Base-by-base conservation (phyloP, 306 rosid species). In the Abrus precatorius region DNA sequence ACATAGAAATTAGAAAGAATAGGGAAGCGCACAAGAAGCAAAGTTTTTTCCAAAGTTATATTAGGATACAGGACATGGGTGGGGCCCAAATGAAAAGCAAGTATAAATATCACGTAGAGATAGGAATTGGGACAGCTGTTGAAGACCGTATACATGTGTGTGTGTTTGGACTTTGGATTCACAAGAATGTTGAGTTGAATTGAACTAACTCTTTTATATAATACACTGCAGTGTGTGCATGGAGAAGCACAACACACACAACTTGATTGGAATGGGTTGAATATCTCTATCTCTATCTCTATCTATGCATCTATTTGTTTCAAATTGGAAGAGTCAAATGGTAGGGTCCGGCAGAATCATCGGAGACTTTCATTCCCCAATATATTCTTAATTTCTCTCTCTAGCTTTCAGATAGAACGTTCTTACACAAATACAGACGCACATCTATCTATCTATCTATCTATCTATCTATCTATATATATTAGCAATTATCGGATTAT, bases 291-390 rank as follows among this genome's bases (percentile, higher is more conserved):
- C 34, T 74, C 2, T 12, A 2, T 71, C 50, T 75, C 43, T 57
- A 13, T 3, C n/a, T 20, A 9, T 36, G 29, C 41, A 4, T 63
- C 53, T 69, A 52, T 32, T 75, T 29, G 52, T 62, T 85, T 82
- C 74, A 69, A 82, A 49, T 74, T 79, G 74, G 54, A 57, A 80
- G 87, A 80, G 70, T 88, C 90, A 85, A 90, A 92, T 78, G 88
- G 84, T 85, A 80, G 87, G 83, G 86, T 55, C 84, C 69, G 34
- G 76, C 94, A 85, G 86, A 85, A 88, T 85, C 89, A 75, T 57
- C 75, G 92, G 90, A 90, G 92, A 86, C 90, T 92, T 87, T 89
- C 90, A 87, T 86, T 92, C 89, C 68, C 95, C 90, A 47, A 89
- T 70, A 85, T 87, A 87, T 84, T 92, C 88, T 81, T 74, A 4